These are phyloP conservation scores for Dissophora ornata DNA, from an alignment of 192 early-diverging fungal species.

Conservation along the genomic window DNA sequence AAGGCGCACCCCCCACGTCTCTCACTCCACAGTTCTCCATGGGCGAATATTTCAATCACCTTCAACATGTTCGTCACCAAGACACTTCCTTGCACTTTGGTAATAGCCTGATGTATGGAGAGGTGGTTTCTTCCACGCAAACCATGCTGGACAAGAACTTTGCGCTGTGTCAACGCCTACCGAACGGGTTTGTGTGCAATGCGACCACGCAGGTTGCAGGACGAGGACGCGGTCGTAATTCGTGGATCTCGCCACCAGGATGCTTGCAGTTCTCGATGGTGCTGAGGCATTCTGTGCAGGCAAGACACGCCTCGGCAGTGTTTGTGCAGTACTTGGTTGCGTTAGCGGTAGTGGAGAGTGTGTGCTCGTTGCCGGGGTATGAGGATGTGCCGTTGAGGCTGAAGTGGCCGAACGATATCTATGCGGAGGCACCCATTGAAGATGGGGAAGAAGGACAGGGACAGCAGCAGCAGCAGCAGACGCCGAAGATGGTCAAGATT, in stretches of 20 bases:
- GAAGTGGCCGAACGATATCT: constrained; percentile 99
- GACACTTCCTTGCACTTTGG: constrained; percentile 66
- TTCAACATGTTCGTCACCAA: constrained; percentile 53
- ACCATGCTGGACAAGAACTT: constrained; percentile 93
- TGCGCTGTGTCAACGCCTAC: constrained; percentile 72
- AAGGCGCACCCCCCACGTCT: constrained; percentile 48
- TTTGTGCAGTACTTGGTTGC: constrained; percentile 95
- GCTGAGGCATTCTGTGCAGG: constrained; percentile 72
- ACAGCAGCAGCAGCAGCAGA: constrained; percentile 14
- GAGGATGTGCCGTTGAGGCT: constrained; percentile 85
- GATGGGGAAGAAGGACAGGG: constrained; percentile 7
- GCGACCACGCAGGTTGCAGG: constrained; percentile 86
- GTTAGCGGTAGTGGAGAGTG: constrained; percentile 84
- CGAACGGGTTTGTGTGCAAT: constrained; percentile 82
- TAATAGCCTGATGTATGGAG: constrained; percentile 79
- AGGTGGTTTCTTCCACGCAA: constrained; percentile 89
- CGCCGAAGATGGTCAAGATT: constrained; percentile 74
- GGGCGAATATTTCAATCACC: constrained; percentile 58
- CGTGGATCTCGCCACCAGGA: constrained; percentile 96
- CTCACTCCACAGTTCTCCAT: constrained; percentile 73
- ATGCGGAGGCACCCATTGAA: constrained; percentile 66
- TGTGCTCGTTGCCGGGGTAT: constrained; percentile 77
- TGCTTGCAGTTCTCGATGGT: constrained; percentile 89
- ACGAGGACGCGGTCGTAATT: constrained; percentile 91
- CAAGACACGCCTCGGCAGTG: constrained; percentile 69